Evolutionary conservation across 2,329 filamentous ascomycete genomes (phyloP), one percentile per base, ranked within the genome.

Genomic region (Fusarium goolgardi): DNA sequence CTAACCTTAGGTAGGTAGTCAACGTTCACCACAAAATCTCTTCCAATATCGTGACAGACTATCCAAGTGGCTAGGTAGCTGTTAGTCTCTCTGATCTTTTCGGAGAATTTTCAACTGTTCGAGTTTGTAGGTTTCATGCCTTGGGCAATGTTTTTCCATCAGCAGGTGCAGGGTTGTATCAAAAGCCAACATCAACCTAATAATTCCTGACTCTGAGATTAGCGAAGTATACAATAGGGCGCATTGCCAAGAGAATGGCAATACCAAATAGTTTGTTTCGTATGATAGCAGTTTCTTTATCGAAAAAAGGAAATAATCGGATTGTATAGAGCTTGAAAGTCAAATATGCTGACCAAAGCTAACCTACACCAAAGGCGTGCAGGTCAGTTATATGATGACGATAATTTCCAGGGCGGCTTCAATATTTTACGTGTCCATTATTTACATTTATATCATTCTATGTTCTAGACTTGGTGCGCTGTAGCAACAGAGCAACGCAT

Each of bases 351-450:
- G 34, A n/a, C n/a, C 13, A 37, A 39, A 21, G 16, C 40, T 59
- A 59, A 55, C 50, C 55, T 55, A 46, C 18, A 59, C 32, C 18
- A 27, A 34, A 37, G 55, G 15, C 23, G 12, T 23, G 12, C 6
- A 7, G 9, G n/a, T 15, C 7, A 21, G 8, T 20, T 16, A 12
- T 9, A n/a, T 5, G 40, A 9, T 20, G 13, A 8, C 25, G 6
- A 6, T 4, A 27, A 31, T 27, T 16, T 31, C 8, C 13, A 25
- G 5, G 9, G 9, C 31, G 13, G 18, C 27, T 21, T 20, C 4
- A 16, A 40, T 20, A 27, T 25, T 21, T 11, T 13, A 20, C 16
- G 16, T 3, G 21, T 12, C 7, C 13, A 5, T 49, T 9, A 13
- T 40, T 10, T 6, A 21, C 35, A 6, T 6, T 21, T 21, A 15